Conservation (phyloP, 495 filamentous ascomycete genomes). For the Neurospora sp. region DNA sequence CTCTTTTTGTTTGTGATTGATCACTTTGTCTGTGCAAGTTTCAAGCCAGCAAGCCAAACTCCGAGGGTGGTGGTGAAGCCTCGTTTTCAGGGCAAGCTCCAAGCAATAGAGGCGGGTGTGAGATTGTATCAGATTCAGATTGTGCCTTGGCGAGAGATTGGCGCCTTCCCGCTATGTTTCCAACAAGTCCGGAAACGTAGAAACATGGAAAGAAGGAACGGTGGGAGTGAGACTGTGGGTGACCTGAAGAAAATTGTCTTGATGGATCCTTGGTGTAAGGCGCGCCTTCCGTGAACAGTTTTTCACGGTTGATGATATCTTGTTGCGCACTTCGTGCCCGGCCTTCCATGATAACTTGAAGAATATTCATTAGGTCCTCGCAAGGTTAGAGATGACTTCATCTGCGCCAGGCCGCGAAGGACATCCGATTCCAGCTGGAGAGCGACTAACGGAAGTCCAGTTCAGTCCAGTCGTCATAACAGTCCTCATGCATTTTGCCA, state of each 20-base stretch:
- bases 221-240: background rate
- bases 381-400: background rate
- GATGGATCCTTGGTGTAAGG: background rate
- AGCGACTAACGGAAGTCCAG: background rate
- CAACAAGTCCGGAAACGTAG: background rate
- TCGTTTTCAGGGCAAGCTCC: background rate
- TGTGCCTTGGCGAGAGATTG: background rate
- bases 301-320: background rate
- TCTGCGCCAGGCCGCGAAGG: too few species aligned
- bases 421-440: too few species aligned
- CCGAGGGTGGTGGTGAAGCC: background rate
- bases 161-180: background rate
- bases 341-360: background rate
- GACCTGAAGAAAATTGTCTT: background rate
- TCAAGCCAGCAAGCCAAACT: background rate
- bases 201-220: background rate
- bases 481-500: background rate
- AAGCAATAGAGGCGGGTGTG: background rate
- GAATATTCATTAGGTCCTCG: too few species aligned
- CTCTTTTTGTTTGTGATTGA: background rate
- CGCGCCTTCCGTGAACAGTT: background rate
- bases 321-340: background rate
- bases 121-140: background rate
- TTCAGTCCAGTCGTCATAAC: background rate
- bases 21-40: background rate